Base-by-base conservation (phyloP, 495 filamentous ascomycete genomes). In the Cetradonia linearis region DNA sequence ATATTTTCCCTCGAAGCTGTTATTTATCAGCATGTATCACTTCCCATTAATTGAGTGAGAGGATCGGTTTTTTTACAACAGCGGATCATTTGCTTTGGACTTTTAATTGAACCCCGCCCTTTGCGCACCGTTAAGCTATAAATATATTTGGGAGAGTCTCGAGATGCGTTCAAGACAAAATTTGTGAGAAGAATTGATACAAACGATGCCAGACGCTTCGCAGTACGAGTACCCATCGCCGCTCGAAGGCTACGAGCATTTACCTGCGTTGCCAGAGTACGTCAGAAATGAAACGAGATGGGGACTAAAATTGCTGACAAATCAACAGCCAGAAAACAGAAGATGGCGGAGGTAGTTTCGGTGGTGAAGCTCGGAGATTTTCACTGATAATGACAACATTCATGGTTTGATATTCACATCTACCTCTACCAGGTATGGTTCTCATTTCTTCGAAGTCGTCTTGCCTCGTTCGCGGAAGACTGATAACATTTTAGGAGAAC, bases 351-450 rank as follows among this genome's bases (percentile, higher is more conserved):
- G 82, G 73, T 20, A 83, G 37, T 20, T 57, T 5, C 20, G 11
- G 11, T 9, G 4, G 23, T 18, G 10, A 50, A 16, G 20, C 2
- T 6, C 31, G 10, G 30, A 27, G n/a, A 55, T 72, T 81, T 8
- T 81, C 87, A 1, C 74, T 91, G 38, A 54, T 34, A 20, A 67
- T 91, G 16, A 81, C 91, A 58, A 91, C 91, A 65, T 76, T 90
- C 48, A 78, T 89, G 23, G 86, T 61, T 61, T 55, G 49, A 61
- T 47, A 2, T 61, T 33, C 59, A 61, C 14, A 55, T 61, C n/a
- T 60, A 95, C 71, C 94, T 91, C 73, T 91, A 86, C 76, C 92
- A 89, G 65, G 87, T 55, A 25, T 4, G 87, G 3, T 18, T 27
- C 2, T 8, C 30, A 46, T 31, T 40, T 40, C 46, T 61, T 46